Evolutionary conservation across 306 rosid genomes (phyloP), one percentile per base, ranked within the genome.

Genomic region (Dalbergia cultrata): DNA sequence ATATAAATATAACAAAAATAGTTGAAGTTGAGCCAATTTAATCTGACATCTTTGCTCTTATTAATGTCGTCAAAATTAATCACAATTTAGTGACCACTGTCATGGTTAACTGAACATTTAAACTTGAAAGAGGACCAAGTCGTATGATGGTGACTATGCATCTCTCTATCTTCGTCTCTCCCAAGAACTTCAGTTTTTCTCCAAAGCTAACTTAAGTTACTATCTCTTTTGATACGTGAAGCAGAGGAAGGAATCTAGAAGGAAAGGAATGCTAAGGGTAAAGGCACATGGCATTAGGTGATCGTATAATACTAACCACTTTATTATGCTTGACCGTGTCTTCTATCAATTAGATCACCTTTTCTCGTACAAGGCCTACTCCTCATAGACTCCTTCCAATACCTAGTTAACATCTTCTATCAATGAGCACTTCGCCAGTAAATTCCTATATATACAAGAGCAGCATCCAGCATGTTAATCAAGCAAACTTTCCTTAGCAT

Each of bases 221-320:
- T 59, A 19, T 39, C 26, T 72, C 44, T 52, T 67, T 1, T 11
- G 41, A 41, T 52, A 34, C n/a, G 44, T 21, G 72, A 8, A 58
- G 62, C 68, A 62, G 65, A n/a, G 49, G 34, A 65, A 62, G 45
- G 61, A 58, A 64, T 54, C 65, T 11, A 35, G 34, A 67, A 43
- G 19, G 47, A 50, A 67, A 43, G 19, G 47, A 50, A 56, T 21
- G 43, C 6, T 45, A 67, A 12, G 31, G 31, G 3, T 26, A 26
- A 26, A 26, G 54, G 82, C 84, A 86, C 82, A 76, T 79, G 89
- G 81, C 39, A 66, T 83, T 83, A 80, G 81, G 83, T 80, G 45
- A 76, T 72, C 75, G 68, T 43, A 67, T 37, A 72, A 3, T 65
- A 50, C 73, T 85, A 26, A 77, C 86, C 75, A 35, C 37, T 85